These are phyloP conservation scores for Quercus suber DNA, from an alignment of 306 rosid species.

Conservation along the genomic window DNA sequence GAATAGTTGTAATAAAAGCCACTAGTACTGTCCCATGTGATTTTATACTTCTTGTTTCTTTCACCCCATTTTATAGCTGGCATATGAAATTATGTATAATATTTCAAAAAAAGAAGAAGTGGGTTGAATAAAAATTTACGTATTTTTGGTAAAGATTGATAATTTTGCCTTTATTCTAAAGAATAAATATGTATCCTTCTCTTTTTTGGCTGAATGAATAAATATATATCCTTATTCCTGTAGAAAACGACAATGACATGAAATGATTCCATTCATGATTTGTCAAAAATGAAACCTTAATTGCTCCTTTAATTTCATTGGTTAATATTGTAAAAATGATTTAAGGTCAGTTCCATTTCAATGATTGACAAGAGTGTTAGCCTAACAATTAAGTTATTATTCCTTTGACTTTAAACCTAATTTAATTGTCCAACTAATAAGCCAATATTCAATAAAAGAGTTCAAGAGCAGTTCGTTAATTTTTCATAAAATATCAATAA, in stretches of 20 bases:
- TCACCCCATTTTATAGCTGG: not conserved
- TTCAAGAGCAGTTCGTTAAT: not conserved
- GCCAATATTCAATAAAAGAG: not conserved
- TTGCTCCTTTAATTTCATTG: no score
- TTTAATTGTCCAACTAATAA: conserved; percentile 1
- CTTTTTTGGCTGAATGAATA: no score
- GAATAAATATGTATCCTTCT: no score
- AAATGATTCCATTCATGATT: no score
- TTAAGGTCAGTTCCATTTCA: not conserved
- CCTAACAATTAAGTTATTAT: not conserved
- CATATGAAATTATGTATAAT: not conserved
- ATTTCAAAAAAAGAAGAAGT: not conserved
- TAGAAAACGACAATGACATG: no score
- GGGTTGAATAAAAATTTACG: no score
- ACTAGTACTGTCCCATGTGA: not conserved
- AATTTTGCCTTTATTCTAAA: no score
- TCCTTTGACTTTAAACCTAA: not conserved
- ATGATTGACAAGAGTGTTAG: conserved; percentile 8
- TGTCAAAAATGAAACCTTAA: no score
- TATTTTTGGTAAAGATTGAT: no score
- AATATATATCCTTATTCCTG: no score
- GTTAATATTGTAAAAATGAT: not conserved
- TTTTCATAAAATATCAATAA: not conserved
- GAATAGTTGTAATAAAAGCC: not conserved
- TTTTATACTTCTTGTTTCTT: not conserved